phyloP scores from a whole-genome alignment of 2,329 filamentous ascomycete species.

The Zelopaecilomyces penicillatus region DNA sequence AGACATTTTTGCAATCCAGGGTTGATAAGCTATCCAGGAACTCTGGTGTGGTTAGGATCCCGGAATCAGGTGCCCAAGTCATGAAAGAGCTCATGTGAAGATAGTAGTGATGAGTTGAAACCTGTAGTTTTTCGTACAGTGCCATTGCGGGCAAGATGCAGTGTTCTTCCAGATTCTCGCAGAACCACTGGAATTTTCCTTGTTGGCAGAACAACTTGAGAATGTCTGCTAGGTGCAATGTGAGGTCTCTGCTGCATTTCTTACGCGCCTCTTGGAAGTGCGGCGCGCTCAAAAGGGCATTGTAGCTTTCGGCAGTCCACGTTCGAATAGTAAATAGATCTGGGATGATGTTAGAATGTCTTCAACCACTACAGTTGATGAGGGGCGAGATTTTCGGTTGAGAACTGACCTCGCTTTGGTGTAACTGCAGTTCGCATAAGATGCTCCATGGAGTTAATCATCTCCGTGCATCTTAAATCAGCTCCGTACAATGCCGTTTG shows the following conservation, averaged over 20 bases:
- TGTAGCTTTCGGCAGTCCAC: slow-evolving; percentile 30
- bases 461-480: slow-evolving; percentile 14
- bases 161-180: slow-evolving; percentile 15
- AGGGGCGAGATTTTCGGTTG: no score
- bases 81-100: slow-evolving; percentile 25
- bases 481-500: slow-evolving; percentile 23
- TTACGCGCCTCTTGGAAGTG: slow-evolving; percentile 19
- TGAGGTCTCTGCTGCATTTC: slow-evolving; percentile 18
- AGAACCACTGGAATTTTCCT: slow-evolving; percentile 16
- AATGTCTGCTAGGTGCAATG: slow-evolving; percentile 18
- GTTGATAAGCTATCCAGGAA: slow-evolving; percentile 23
- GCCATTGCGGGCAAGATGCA: slow-evolving; percentile 28
- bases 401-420: slow-evolving; percentile 27
- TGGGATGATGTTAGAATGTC: slow-evolving; percentile 6
- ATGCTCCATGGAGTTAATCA: slow-evolving; percentile 25
- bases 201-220: slow-evolving; percentile 21
- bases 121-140: slow-evolving; percentile 30
- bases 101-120: slow-evolving; percentile 30
- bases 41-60: slow-evolving; percentile 19
- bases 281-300: slow-evolving; percentile 24
- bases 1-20: slow-evolving; percentile 28
- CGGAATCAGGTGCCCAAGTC: slow-evolving; percentile 14
- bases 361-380: no score
- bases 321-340: slow-evolving; percentile 28
- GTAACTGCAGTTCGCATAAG: slow-evolving; percentile 26